A percentile compares a stretch with the other conserved stretches of the same genome.
phyloP scores from a whole-genome alignment of 495 filamentous ascomycete species.

The Penicillium simplicissimum region DNA sequence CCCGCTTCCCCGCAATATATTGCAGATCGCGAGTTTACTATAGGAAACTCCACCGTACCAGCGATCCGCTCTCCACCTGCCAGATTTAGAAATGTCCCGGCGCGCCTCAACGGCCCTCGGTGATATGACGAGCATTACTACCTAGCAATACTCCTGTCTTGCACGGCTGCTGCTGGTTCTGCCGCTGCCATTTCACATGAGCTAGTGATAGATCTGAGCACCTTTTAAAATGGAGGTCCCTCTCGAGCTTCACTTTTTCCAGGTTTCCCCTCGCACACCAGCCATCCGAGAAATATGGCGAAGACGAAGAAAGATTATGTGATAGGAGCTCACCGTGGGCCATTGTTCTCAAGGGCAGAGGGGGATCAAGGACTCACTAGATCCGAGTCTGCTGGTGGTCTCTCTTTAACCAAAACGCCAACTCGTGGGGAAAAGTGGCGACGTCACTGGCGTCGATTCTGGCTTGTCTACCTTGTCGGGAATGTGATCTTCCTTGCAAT shows the following conservation, averaged over 20 bases:
- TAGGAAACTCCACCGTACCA: background rate
- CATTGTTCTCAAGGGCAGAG: constrained; percentile 12
- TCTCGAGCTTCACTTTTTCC: background rate
- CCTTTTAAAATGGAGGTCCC: background rate
- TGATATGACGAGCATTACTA: background rate
- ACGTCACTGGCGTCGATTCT: constrained; percentile 41
- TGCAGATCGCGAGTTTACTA: background rate
- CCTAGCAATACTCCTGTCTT: background rate
- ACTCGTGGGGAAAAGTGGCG: constrained; percentile 22
- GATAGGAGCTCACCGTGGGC: constrained; percentile 18
- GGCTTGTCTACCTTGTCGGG: constrained; percentile 39
- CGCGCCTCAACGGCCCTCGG: background rate
- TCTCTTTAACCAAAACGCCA: constrained; percentile 12
- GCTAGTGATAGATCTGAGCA: background rate
- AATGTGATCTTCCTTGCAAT: constrained; percentile 42
- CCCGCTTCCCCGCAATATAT: constrained; percentile 1
- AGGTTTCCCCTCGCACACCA: no score
- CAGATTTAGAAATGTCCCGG: background rate
- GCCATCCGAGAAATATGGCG: background rate
- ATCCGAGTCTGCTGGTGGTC: constrained; percentile 13
- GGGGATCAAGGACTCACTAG: constrained; percentile 8
- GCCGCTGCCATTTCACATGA: background rate
- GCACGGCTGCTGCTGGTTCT: background rate
- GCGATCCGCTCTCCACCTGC: background rate
- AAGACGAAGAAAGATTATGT: constrained; percentile 2